Evolutionary conservation across 306 rosid species (phyloP).

Genomic region (Rosa rugosa): DNA sequence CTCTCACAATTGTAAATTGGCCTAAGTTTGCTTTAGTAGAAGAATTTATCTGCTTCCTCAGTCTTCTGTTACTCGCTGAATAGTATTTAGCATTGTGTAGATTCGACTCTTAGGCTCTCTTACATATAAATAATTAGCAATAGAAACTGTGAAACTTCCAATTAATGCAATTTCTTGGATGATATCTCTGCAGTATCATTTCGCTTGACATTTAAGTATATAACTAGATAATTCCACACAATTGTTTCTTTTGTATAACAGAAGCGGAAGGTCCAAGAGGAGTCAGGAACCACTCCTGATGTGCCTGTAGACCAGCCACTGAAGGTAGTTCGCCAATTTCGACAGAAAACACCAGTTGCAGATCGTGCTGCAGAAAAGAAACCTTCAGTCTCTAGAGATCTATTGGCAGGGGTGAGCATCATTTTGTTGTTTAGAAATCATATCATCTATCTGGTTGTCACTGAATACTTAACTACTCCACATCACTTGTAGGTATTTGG

Average conservation of each 20-base stretch:
- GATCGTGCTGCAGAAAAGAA: constrained; percentile 32
- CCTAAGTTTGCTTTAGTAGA: not conserved
- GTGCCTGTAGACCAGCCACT: constrained; percentile 26
- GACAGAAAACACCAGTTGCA: constrained; percentile 61
- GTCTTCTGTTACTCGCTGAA: not conserved
- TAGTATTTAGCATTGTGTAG: not conserved
- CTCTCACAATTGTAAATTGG: not conserved
- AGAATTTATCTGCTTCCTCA: not conserved
- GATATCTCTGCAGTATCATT: not conserved
- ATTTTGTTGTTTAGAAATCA: not conserved
- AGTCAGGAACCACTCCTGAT: constrained; percentile 29
- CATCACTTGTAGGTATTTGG: constrained; percentile 66
- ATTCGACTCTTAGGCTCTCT: not conserved
- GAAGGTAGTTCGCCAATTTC: constrained; percentile 63
- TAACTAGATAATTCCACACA: not conserved
- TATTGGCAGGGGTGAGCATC: constrained; percentile 63
- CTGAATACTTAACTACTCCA: constrained; percentile 12
- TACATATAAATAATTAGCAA: not conserved
- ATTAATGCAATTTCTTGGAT: not conserved
- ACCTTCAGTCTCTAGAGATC: constrained; percentile 50
- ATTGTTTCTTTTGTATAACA: constrained; percentile 39
- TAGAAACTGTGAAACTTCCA: not conserved
- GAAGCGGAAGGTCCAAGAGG: constrained; percentile 68
- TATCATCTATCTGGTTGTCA: constrained; percentile 7
- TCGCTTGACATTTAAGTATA: not conserved